Base-by-base conservation (phyloP, 2,329 filamentous ascomycete genomes). In the Ceratocystis papillata region DNA sequence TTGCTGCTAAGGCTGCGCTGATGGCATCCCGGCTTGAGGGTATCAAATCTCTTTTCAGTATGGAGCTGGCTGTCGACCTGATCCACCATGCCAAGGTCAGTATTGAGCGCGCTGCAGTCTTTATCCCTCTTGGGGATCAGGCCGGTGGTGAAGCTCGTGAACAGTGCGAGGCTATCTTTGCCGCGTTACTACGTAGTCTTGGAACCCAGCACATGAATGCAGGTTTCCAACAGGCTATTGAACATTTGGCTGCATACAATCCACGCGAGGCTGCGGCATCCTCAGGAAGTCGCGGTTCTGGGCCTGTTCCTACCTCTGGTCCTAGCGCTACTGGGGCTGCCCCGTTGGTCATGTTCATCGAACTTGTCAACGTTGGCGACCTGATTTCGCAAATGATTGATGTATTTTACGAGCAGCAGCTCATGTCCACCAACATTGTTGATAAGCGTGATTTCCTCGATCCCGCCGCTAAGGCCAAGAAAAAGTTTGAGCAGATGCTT, bases 331-430 rank as follows among this genome's bases (percentile, higher is more conserved):
- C 50, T 15, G 37, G 37, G 37, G 92, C 96, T 6, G 90, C 91
- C 65, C 94, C 94, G 1, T 81, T 99, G 3, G 91, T 96, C 59
- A 96, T 90, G 0, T 99, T 99, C 72, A 85, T 99, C 68, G 94
- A 99, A 76, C 83, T 99, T 33, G 94, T 99, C 74, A 99, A 99
- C 73, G 93, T 99, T 0, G 94, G 94, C 67, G 94, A 99, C 74
- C 81, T 99, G 67, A 99, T 99, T 71, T 90, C 95, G 68, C 94
- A 99, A 75, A 99, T 99, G 94, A 85, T 99, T 67, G 94, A 99
- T 73, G 91, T 99, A 44, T 99, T 99, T 74, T 99, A 96, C 76
- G 89, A 96, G 73, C 94, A 97, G 76, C 94, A 99, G 77, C 83
- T 99, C 33, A 85, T 91, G 5, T 83, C 85, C 0, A 84, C 88